Conservation (phyloP, 164 flowering plant species). For the Stephania japonica region DNA sequence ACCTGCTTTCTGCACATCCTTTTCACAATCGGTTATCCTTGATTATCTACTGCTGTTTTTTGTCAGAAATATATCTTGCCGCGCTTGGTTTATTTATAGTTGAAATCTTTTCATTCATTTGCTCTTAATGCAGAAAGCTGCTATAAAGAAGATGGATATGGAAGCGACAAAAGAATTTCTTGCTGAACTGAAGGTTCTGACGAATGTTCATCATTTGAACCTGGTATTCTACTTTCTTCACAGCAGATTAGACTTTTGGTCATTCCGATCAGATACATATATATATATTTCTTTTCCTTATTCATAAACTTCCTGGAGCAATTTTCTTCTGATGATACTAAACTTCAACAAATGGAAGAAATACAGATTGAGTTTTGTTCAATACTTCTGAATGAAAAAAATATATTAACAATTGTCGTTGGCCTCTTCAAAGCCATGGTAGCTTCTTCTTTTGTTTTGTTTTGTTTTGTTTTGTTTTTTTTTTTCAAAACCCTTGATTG, state of each 20-base stretch:
- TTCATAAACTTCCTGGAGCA: background rate
- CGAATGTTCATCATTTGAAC: conserved; percentile 84
- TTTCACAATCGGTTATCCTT: background rate
- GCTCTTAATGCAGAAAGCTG: conserved; percentile 62
- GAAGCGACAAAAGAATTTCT: conserved; percentile 79
- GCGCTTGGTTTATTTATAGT: background rate
- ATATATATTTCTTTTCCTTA: too few relatives aligned
- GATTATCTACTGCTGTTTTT: too few relatives aligned
- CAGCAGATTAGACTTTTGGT: background rate
- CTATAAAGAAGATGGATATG: conserved; percentile 97
- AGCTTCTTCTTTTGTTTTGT: too few relatives aligned
- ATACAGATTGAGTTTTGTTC: background rate
- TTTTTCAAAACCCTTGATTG: too few relatives aligned
- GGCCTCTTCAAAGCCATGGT: background rate
- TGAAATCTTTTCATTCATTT: background rate
- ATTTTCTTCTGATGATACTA: background rate
- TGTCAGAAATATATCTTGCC: background rate
- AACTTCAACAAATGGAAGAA: background rate
- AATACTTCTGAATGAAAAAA: too few relatives aligned
- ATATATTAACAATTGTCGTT: background rate
- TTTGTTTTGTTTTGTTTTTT: too few relatives aligned
- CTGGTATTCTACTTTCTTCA: conserved; percentile 45
- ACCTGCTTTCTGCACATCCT: background rate
- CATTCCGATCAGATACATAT: background rate
- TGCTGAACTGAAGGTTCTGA: conserved; percentile 78